Base-by-base conservation (phyloP, 176 grass and related monocot species). In the Aegilops tauschii region DNA sequence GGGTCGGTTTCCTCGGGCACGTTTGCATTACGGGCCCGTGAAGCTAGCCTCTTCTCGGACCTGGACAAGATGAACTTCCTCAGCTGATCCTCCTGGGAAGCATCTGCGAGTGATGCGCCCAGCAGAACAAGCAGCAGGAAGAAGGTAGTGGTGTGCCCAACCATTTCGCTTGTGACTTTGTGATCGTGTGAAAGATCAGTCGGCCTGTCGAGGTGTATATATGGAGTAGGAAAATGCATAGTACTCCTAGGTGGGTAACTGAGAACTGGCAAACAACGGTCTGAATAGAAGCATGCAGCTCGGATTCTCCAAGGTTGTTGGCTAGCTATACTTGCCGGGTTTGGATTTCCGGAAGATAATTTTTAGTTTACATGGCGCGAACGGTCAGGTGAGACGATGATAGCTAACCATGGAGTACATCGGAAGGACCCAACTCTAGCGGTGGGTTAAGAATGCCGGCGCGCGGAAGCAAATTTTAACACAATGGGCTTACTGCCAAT, bases 31-130 rank as follows among this genome's bases (percentile, higher is more conserved):
- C 56, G 0, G 50, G 50, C 1, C 64, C 9, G n/a, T 13, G 4
- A 69, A 31, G 5, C 7, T 1, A 29, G 28, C 14, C 50, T 78
- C 35, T 61, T 78, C 20, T 28, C 12, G 49, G 86, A 49, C 52
- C 16, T 86, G 10, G 89, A 63, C 14, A 28, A 5, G 35, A 90
- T 8, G 72, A 86, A 78, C 64, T 49, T 90, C 4, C 3, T 67
- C 16, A 65, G 85, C 52, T 40, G 85, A 21, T 42, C 76, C 87
- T 84, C 67, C 67, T 89, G 87, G 1, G 77, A 27, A 17, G 80
- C 85, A 89, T 66, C 3, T 3, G 45, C 30, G 72, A 35, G 12
- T 67, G 80, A 80, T 36, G 54, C 14, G 65, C 40, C 25, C 9
- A 91, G 8, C 12, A 72, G 20, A 65, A 77, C 5, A 12, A 87